phyloP scores from a whole-genome alignment of 2,329 filamentous ascomycete genomes.

The Neonectria neomacrospora region DNA sequence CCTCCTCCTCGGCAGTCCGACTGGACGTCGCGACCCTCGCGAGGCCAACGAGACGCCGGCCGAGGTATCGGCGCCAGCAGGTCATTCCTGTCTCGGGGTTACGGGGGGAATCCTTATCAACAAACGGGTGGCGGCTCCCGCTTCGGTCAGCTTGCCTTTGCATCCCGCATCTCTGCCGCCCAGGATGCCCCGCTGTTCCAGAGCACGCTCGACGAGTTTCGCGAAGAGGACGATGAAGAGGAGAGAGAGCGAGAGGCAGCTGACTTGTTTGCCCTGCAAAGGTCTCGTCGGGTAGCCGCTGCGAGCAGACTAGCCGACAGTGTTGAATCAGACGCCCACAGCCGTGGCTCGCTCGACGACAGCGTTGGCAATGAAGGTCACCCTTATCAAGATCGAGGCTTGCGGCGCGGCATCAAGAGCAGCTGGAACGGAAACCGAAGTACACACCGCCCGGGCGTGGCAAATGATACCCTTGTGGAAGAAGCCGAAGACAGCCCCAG shows the following conservation, averaged over 20 bases:
- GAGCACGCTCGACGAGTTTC: slow-evolving; percentile 88
- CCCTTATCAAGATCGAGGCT: slow-evolving; percentile 59
- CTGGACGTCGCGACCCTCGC: slow-evolving; percentile 50
- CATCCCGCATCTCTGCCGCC: slow-evolving; percentile 75
- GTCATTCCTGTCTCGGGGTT: slow-evolving; percentile 58
- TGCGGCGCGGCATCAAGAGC: slow-evolving; percentile 67
- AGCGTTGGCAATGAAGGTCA: slow-evolving; percentile 45
- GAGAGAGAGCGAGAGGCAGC: slow-evolving; percentile 91
- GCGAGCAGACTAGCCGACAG: slow-evolving; percentile 86
- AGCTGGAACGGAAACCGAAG: slow-evolving; percentile 71
- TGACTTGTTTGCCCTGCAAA: slow-evolving; percentile 92
- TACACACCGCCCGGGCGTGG: slow-evolving; percentile 43
- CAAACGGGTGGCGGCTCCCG: slow-evolving; percentile 78
- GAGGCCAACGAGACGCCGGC: slow-evolving; percentile 47
- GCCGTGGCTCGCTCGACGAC: slow-evolving; percentile 51
- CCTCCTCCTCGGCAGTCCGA: slow-evolving; percentile 45
- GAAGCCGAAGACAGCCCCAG: slow-evolving; percentile 56
- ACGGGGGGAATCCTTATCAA: slow-evolving; percentile 82
- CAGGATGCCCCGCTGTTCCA: slow-evolving; percentile 94
- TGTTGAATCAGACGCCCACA: slow-evolving; percentile 75
- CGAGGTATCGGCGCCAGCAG: slow-evolving; percentile 49
- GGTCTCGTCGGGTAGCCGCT: slow-evolving; percentile 88
- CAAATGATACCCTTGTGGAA: slow-evolving; percentile 52
- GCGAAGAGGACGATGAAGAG: slow-evolving; percentile 92
- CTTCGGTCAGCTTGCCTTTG: slow-evolving; percentile 78